Conservation (phyloP, 345 rosid genomes). For the Eucalyptus pauciflora region DNA sequence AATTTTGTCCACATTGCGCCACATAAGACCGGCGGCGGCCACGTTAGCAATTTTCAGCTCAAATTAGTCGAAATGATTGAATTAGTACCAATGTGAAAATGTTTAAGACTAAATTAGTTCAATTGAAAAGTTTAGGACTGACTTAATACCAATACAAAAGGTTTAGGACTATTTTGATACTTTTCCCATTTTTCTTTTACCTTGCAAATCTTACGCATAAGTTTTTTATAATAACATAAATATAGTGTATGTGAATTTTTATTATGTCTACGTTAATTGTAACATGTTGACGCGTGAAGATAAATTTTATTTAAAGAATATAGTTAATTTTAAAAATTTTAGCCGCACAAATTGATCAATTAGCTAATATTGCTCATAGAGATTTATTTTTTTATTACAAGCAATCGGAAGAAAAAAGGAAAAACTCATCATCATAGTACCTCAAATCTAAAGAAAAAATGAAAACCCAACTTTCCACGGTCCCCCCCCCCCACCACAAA, state of each 20-base stretch:
- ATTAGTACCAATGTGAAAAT: no score
- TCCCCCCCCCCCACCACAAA: no score
- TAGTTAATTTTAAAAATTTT: neutral
- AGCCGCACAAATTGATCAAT: neutral
- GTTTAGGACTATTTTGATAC: no score
- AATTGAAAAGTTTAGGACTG: no score
- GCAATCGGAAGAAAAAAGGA: no score
- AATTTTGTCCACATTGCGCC: no score
- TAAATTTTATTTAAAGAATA: neutral
- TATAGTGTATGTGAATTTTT: neutral
- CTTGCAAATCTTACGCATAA: neutral
- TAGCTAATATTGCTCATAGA: neutral
- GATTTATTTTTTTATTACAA: neutral
- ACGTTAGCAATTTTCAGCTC: no score
- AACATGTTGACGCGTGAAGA: neutral
- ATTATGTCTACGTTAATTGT: neutral
- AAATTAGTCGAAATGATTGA: no score
- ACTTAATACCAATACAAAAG: no score
- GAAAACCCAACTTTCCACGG: neutral
- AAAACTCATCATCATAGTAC: neutral
- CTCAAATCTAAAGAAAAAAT: neutral
- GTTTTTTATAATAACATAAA: neutral
- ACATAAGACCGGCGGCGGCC: rapidly evolving
- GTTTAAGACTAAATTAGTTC: no score
- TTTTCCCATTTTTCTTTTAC: neutral